Conservation (phyloP, 176 grass and related monocot species). For the Echinochloa phyllopogon region DNA sequence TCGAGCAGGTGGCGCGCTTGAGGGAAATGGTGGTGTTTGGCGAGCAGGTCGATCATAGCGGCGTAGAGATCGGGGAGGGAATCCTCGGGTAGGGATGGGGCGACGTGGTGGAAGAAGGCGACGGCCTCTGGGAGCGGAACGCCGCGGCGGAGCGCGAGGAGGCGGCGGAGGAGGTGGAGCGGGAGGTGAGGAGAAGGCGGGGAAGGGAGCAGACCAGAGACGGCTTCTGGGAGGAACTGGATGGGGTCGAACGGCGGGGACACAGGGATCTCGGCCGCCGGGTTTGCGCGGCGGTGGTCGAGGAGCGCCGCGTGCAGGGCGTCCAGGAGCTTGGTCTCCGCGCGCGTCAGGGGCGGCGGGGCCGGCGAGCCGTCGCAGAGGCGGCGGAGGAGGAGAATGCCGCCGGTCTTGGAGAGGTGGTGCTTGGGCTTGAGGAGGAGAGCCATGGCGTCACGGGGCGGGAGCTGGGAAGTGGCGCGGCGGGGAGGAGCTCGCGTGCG, state of each 20-base stretch:
- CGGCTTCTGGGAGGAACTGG: conserved; percentile 35
- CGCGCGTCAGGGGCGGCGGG: conserved; percentile 23
- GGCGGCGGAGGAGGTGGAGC: conserved; percentile 57
- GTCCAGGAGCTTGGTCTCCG: conserved; percentile 66
- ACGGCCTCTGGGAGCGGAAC: conserved; percentile 69
- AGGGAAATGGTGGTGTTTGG: conserved; percentile 69
- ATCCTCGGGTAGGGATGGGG: conserved; percentile 42
- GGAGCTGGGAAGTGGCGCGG: background rate
- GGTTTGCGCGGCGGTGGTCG: conserved; percentile 68
- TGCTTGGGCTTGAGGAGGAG: conserved; percentile 58
- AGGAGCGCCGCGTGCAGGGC: conserved; percentile 66
- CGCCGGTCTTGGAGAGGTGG: conserved; percentile 20
- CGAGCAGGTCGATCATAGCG: conserved; percentile 69
- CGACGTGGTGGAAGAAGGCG: conserved; percentile 70
- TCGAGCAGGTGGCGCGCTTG: conserved; percentile 85
- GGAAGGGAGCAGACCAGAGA: conserved; percentile 53
- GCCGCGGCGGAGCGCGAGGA: conserved; percentile 66
- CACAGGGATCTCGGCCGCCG: background rate
- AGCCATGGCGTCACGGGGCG: conserved; percentile 57
- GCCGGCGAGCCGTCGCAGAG: conserved; percentile 41
- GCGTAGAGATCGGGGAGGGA: conserved; percentile 46
- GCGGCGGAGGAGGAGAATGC: conserved; percentile 28
- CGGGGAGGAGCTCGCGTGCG: background rate
- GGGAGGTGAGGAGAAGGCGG: conserved; percentile 51
- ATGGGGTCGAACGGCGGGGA: conserved; percentile 47